Evolutionary conservation across 2,329 filamentous ascomycete species (phyloP).

Genomic region (Trichoderma sp.): DNA sequence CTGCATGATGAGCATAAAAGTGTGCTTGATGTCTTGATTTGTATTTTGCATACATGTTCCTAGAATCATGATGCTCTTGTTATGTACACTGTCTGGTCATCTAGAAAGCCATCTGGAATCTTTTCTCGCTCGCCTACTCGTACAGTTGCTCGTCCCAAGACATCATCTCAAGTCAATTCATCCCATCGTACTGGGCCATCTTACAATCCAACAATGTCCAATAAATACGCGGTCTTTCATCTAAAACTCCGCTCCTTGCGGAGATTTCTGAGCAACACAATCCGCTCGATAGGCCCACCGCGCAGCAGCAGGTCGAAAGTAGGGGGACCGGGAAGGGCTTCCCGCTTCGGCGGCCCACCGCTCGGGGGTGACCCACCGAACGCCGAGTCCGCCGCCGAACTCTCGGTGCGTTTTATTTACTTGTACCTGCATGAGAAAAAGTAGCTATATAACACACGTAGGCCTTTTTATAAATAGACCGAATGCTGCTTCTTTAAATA

Average conservation of each 20-base stretch:
- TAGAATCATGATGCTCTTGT: neutral
- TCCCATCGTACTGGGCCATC: neutral
- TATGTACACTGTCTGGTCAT: neutral
- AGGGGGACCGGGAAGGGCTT: neutral
- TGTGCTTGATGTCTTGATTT: neutral
- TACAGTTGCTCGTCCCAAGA: neutral
- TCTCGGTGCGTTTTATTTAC: neutral
- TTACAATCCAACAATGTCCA: neutral
- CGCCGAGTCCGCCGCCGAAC: constrained; percentile 24
- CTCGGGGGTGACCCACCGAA: constrained; percentile 23
- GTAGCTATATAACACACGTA: neutral
- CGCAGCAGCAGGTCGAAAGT: neutral
- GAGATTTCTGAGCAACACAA: neutral
- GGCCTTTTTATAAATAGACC: neutral
- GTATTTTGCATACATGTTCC: neutral
- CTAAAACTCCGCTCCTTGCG: neutral
- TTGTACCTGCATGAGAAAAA: neutral
- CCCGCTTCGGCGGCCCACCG: constrained; percentile 16
- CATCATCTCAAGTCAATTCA: neutral
- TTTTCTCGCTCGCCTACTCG: neutral
- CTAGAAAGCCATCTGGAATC: neutral
- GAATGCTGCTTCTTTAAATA: neutral
- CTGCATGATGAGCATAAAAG: neutral
- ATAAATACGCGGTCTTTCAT: neutral
- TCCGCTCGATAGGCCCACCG: neutral